Conservation (phyloP, 2,329 filamentous ascomycete genomes). For the Cladophialophora immunda region DNA sequence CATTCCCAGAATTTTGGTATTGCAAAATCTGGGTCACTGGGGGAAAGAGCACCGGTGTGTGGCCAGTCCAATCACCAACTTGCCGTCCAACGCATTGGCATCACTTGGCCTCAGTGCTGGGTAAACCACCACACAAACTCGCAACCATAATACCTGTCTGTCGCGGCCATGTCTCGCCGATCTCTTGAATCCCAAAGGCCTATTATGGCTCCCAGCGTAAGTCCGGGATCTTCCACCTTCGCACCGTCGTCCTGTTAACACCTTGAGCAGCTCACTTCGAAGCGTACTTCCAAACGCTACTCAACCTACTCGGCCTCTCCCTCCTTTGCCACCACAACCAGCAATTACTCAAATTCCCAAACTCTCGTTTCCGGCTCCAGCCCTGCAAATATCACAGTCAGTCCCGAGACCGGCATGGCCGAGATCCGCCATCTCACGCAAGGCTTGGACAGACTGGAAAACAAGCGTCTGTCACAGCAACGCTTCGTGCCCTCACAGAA, state of each 20-base stretch:
- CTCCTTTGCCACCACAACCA: conserved; percentile 58
- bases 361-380: conserved; percentile 22
- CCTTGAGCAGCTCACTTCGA: conserved; percentile 46
- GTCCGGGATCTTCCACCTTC: conserved; percentile 40
- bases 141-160: conserved; percentile 9
- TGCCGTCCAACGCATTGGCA: conserved; percentile 7
- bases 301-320: conserved; percentile 61
- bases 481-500: conserved; percentile 80
- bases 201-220: conserved; percentile 64
- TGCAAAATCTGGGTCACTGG: conserved; percentile 3
- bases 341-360: conserved; percentile 43
- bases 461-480: conserved; percentile 83
- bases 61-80: neutral
- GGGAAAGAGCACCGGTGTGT: neutral
- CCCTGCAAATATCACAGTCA: conserved; percentile 34
- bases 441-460: conserved; percentile 86
- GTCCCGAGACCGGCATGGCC: conserved; percentile 55
- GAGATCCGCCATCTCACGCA: conserved; percentile 80
- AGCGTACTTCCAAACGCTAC: conserved; percentile 62
- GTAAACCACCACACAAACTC: conserved; percentile 1
- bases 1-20: neutral
- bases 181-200: conserved; percentile 64
- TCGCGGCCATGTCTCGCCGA: conserved; percentile 46
- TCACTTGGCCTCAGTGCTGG: neutral
- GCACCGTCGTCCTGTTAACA: neutral